A percentile compares a stretch with the other conserved stretches of the same genome.
These are phyloP conservation scores for Erodium chrysanthum DNA, from an alignment of 441 rosid genomes.

Conservation along the genomic window DNA sequence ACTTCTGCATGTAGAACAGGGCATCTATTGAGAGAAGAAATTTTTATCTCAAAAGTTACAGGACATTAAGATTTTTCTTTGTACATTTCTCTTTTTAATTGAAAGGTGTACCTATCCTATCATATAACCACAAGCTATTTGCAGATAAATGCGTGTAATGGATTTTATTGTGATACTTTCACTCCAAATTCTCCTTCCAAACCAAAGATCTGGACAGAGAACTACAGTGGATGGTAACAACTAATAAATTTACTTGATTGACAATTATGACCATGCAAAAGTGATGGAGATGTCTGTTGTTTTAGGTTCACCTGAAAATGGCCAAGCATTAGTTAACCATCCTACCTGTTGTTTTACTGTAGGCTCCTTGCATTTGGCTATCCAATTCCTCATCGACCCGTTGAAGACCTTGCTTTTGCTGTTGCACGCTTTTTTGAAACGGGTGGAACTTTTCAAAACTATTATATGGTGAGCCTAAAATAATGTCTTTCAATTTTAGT, in stretches of 20 bases:
- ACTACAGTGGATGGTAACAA: constrained; percentile 53
- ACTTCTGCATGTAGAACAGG: background rate
- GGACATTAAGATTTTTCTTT: background rate
- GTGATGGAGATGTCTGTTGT: background rate
- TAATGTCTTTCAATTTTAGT: background rate
- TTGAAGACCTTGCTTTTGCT: constrained; percentile 62
- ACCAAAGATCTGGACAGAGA: constrained; percentile 70
- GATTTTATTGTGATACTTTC: constrained; percentile 55
- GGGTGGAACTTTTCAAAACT: constrained; percentile 67
- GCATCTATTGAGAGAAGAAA: background rate
- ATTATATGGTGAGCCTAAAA: constrained; percentile 44
- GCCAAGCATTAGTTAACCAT: background rate
- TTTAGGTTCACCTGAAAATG: background rate
- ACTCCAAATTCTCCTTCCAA: constrained; percentile 53
- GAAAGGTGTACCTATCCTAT: background rate
- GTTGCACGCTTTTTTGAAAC: constrained; percentile 57
- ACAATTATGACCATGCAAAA: background rate
- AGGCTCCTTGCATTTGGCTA: constrained; percentile 65
- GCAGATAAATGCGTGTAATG: constrained; percentile 70
- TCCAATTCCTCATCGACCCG: constrained; percentile 54
- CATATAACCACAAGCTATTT: constrained; percentile 8
- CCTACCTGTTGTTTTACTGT: constrained; percentile 21
- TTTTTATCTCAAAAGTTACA: background rate
- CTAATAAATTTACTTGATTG: background rate
- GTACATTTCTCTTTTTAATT: background rate